Percentiles rank a stretch among this genome's conserved stretches.
Conservation (phyloP, 345 rosid species). For the Pugionium dolabratum region DNA sequence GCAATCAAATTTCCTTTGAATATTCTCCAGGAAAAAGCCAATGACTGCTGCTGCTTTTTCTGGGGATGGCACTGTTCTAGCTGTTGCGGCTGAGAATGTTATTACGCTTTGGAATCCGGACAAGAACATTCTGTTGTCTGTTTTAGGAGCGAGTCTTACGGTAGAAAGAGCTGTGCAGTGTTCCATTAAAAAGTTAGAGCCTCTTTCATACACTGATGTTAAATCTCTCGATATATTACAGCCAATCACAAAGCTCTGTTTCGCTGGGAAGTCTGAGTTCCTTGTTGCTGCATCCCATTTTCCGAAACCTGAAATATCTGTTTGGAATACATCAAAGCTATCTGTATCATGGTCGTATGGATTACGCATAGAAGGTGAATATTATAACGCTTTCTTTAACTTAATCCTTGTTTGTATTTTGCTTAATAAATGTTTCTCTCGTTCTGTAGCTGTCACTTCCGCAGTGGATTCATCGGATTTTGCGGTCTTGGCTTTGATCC, state of each 20-base stretch:
- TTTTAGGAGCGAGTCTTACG: slow-evolving; percentile 64
- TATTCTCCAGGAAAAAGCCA: slow-evolving; percentile 64
- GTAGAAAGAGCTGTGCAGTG: slow-evolving; percentile 35
- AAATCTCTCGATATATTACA: slow-evolving; percentile 12
- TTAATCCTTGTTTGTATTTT: slow-evolving; percentile 10
- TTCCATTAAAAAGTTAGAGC: neutral
- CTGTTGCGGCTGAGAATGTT: slow-evolving; percentile 88
- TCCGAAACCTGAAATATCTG: slow-evolving; percentile 63
- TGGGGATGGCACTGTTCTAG: slow-evolving; percentile 92
- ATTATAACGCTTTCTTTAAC: neutral
- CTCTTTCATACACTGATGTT: slow-evolving; percentile 4
- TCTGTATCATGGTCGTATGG: slow-evolving; percentile 76
- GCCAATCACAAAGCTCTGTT: slow-evolving; percentile 61
- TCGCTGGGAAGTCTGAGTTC: slow-evolving; percentile 70
- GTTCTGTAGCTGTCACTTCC: slow-evolving; percentile 67
- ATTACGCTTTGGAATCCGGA: slow-evolving; percentile 92
- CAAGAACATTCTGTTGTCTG: slow-evolving; percentile 72
- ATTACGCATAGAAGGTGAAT: slow-evolving; percentile 76
- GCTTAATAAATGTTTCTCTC: neutral
- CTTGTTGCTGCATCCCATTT: slow-evolving; percentile 72
- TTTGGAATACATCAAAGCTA: slow-evolving; percentile 76
- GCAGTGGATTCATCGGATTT: slow-evolving; percentile 53
- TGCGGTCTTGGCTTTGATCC: slow-evolving; percentile 73
- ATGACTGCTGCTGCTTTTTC: slow-evolving; percentile 97
- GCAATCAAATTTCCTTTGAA: neutral